phyloP scores from a whole-genome alignment of 2,329 filamentous ascomycete genomes.

The Pseudogymnoascus sp. region DNA sequence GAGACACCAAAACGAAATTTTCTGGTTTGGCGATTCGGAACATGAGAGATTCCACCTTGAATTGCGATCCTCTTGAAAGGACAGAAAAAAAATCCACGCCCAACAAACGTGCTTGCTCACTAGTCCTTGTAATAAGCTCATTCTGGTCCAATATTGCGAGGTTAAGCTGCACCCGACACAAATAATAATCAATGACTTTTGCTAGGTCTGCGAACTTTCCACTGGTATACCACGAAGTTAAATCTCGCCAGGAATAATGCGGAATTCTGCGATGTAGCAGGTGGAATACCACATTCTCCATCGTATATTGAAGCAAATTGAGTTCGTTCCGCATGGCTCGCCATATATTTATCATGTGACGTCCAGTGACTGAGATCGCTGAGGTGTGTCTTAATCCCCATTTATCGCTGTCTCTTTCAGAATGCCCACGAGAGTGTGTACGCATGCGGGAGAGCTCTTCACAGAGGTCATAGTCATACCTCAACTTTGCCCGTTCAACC shows the following conservation, averaged over 20 bases:
- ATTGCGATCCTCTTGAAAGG: constrained; percentile 89
- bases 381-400: constrained; percentile 96
- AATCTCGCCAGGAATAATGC: constrained; percentile 69
- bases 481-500: constrained; percentile 76
- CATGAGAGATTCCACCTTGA: constrained; percentile 98
- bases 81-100: constrained; percentile 97
- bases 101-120: constrained; percentile 85
- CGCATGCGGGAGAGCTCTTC: constrained; percentile 89
- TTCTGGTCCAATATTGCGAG: constrained; percentile 88
- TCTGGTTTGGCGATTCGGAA: constrained; percentile 97
- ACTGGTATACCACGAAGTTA: constrained; percentile 76
- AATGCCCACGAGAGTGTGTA: constrained; percentile 60
- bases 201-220: constrained; percentile 58
- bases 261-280: constrained; percentile 79
- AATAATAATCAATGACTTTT: constrained; percentile 71
- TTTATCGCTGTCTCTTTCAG: constrained; percentile 41
- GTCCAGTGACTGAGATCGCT: constrained; percentile 82
- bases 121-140: constrained; percentile 79
- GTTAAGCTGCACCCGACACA: constrained; percentile 67
- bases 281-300: constrained; percentile 94
- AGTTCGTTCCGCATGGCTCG: constrained; percentile 90
- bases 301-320: constrained; percentile 84
- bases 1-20: constrained; percentile 83
- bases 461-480: constrained; percentile 85
- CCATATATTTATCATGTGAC: constrained; percentile 97